Base-by-base conservation (phyloP, 257 asterid genomes). In the Solanum rostratum region DNA sequence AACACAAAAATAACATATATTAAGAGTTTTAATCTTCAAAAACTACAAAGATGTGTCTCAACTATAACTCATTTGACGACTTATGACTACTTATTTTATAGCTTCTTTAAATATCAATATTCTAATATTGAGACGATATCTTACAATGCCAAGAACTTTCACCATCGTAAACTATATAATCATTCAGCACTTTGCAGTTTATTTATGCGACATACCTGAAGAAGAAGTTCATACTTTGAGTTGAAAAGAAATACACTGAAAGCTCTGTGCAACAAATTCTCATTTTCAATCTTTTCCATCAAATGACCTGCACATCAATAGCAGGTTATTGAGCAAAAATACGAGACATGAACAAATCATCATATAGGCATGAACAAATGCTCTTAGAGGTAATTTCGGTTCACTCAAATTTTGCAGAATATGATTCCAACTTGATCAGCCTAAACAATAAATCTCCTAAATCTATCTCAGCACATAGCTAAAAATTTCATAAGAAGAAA, bases 241-340 rank as follows among this genome's bases (percentile, higher is more conserved):
- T 96, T 96, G 85, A 96, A 96, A 82, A 96, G 87, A 87, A 96
- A 96, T 76, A 96, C 99, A 81, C 99, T 96, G 93, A 96, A 95
- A 88, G 99, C 99, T 88, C 99, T 91, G 85, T 95, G 99, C 74
- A 96, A 89, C 89, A 92, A 82, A 83, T 96, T 94, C 73, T 88
- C 90, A 50, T 97, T 83, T 87, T 94, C 97, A 6, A 96, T 96
- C 89, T 90, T 96, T 89, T 93, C 97, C 98, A 93, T 93, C 89
- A 96, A 90, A 89, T 96, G 99, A 66, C 99, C 99, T 96, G 93
- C 91, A 87, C 45, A 79, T 80, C 49, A 33, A 78, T 50, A 24
- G 60, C 57, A 10, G 82, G 59, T 76, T 49, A 22, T 22, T 9
- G 81, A 20, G 60, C 24, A 24, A 49, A 49, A 49, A 76, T 5